Percentiles rank a stretch among this genome's conserved stretches.
These are phyloP conservation scores for Murraya koenigii DNA, from an alignment of 345 rosid genomes.

Conservation along the genomic window DNA sequence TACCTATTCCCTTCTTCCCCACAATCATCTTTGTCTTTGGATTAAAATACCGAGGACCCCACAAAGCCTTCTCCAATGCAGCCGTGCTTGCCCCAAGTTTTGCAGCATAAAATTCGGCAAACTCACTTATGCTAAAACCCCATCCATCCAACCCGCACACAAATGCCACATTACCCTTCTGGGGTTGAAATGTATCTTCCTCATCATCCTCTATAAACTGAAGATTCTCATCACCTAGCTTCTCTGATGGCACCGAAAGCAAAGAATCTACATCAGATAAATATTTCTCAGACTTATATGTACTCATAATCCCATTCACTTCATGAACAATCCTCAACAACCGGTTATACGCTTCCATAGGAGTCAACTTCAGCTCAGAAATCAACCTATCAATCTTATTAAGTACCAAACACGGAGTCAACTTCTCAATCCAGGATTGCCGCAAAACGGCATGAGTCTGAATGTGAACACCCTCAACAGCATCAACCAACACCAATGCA, in stretches of 20 bases:
- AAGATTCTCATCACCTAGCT: conserved; percentile 51
- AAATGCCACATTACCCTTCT: conserved; percentile 86
- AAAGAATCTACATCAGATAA: conserved; percentile 90
- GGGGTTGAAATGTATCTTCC: conserved; percentile 92
- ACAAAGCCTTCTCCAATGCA: conserved; percentile 65
- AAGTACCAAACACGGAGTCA: conserved; percentile 89
- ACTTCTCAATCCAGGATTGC: conserved; percentile 89
- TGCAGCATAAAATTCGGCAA: conserved; percentile 76
- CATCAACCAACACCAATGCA: conserved; percentile 87
- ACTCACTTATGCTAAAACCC: conserved; percentile 77
- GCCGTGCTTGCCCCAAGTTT: conserved; percentile 73
- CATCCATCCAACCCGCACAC: conserved; percentile 92
- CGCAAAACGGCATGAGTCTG: conserved; percentile 75
- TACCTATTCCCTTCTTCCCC: conserved; percentile 65
- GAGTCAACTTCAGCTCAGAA: conserved; percentile 75
- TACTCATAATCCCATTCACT: conserved; percentile 86
- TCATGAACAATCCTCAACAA: conserved; percentile 87
- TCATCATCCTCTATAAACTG: conserved; percentile 86
- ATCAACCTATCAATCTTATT: conserved; percentile 94
- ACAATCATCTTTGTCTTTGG: conserved; percentile 81
- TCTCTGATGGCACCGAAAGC: conserved; percentile 51
- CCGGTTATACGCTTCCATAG: conserved; percentile 77
- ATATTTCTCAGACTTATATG: conserved; percentile 81
- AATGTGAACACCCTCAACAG: conserved; percentile 83
- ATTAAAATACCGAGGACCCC: conserved; percentile 87